Base-by-base conservation (phyloP, 108 stramenopile species). In the Parietichytrium sp. region DNA sequence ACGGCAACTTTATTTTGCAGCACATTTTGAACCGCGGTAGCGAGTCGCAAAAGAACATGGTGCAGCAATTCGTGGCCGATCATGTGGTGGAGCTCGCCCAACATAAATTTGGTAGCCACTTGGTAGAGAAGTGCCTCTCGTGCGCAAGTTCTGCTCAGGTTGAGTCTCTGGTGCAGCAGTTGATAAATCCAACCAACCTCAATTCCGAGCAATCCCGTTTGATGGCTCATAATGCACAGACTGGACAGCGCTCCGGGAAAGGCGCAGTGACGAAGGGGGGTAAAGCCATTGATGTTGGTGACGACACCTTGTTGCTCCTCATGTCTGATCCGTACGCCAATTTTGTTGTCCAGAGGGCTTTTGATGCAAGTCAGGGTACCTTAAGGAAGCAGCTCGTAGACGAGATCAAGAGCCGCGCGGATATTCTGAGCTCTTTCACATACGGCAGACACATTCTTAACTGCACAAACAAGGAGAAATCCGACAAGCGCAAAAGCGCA, bases 311-410 rank as follows among this genome's bases (percentile, higher is more conserved):
- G 61, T 42, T 72, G 38, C 36, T 72, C 38, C 61, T 72, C 42
- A 72, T 72, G 61, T 42, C 36, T 1, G 61, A 72, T 27, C 61
- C 61, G 10, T 72, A 72, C 2, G 61, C 61, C 13, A 72, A 72
- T 20, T 72, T 72, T 72, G 61, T 72, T 33, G 61, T 72, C 23
- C 61, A 72, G 61, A 33, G 61, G 23, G 61, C 61, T 7, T 72
- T 72, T 72, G 61, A 72, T 25, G 38, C 10, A 6, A 72, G 61
- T 38, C 38, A 10, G 10, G 61, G 61, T 7, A n/a, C 20, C 1
- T 20, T 72, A n/a, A 33, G 61, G 10, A 12, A 72, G 61, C 61
- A 42, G 10, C 61, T 72, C 1, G 45, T 33, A 13, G 42, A 38
- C 61, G 61, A 72, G 20, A 72, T 72, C 45, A 33, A 72, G 23